A percentile compares a stretch with the other conserved stretches of the same genome.
phyloP scores from a whole-genome alignment of 257 asterid genomes.

The Solanum etuberosum region DNA sequence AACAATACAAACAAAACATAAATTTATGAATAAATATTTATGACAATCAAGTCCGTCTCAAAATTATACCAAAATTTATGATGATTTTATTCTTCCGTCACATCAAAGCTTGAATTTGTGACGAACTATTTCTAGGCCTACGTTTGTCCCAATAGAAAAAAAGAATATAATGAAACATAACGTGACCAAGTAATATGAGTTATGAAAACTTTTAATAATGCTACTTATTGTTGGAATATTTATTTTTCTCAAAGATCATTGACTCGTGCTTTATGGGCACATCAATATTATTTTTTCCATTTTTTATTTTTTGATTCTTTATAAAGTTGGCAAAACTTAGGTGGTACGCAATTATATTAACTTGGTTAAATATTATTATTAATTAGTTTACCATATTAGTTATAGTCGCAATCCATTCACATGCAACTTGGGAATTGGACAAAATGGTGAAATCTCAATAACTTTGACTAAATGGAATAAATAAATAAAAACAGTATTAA shows the following conservation, averaged over 20 bases:
- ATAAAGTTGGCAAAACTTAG: background rate
- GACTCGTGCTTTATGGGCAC: background rate
- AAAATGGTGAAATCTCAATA: background rate
- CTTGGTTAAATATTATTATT: background rate
- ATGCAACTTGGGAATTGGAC: background rate
- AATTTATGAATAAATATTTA: background rate
- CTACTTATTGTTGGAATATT: background rate
- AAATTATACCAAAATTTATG: too few species aligned
- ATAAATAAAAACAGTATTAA: too few species aligned
- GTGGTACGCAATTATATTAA: background rate
- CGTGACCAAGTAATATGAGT: background rate
- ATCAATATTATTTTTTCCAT: background rate
- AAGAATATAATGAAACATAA: background rate
- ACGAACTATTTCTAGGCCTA: background rate
- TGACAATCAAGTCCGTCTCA: background rate
- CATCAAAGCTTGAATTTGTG: background rate
- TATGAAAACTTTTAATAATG: background rate
- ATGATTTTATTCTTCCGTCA: background rate
- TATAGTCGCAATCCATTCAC: background rate
- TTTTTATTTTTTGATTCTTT: background rate
- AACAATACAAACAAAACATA: background rate
- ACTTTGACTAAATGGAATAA: background rate
- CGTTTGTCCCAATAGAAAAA: background rate
- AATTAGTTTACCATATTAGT: background rate
- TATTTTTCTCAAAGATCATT: background rate